Percentiles rank a stretch among this genome's conserved stretches.
These are phyloP conservation scores for Stephania cephalantha DNA, from an alignment of 164 flowering plant species.

Conservation along the genomic window DNA sequence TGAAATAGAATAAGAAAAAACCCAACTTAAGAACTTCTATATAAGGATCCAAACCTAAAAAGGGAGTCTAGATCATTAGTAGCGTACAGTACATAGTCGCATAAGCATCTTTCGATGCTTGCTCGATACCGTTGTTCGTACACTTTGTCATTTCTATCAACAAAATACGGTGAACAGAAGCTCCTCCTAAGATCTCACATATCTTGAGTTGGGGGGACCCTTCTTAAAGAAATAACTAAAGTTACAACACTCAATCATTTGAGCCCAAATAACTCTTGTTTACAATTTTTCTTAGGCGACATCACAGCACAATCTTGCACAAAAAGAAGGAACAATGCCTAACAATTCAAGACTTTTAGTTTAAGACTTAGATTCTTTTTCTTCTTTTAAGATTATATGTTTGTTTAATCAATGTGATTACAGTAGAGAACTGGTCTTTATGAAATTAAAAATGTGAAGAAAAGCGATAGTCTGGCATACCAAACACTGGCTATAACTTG, in stretches of 20 bases:
- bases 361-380: constrained; percentile 1
- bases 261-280: not conserved
- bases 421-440: constrained; percentile 3
- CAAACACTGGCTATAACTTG: constrained; percentile 6
- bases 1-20: not conserved
- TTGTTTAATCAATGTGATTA: constrained; percentile 8
- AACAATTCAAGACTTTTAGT: not conserved
- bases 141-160: not conserved
- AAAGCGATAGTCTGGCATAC: not conserved
- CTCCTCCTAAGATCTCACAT: not conserved
- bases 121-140: not conserved
- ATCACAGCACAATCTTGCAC: not conserved
- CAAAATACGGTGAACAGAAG: not conserved
- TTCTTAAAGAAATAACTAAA: constrained; percentile 1
- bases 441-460: not conserved
- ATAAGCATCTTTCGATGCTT: not conserved
- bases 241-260: not conserved
- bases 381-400: not conserved
- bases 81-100: not conserved
- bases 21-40: not conserved
- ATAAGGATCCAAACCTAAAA: not conserved
- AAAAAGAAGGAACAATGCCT: constrained; percentile 3
- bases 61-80: not conserved
- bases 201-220: not conserved
- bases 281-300: not conserved